A percentile compares a stretch with the other conserved stretches of the same genome.
These are phyloP conservation scores for Fraxinus velutina DNA, from an alignment of 305 asterid genomes.

Conservation along the genomic window DNA sequence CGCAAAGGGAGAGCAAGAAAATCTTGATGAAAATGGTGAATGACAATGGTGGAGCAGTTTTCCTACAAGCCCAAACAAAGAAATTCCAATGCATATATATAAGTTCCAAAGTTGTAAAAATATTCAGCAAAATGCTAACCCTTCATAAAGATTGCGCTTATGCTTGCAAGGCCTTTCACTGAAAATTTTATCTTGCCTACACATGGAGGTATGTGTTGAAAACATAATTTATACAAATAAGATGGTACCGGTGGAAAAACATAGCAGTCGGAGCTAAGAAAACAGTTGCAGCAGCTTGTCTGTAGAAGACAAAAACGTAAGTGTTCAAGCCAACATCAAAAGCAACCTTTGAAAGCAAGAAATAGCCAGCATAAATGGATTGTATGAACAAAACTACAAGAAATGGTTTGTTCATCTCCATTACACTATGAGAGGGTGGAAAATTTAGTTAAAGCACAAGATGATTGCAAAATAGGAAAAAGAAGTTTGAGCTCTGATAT, in stretches of 20 bases:
- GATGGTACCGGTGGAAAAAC: constrained; percentile 53
- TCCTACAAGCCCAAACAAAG: constrained; percentile 41
- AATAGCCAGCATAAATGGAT: constrained; percentile 64
- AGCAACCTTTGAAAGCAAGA: constrained; percentile 79
- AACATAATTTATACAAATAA: background rate
- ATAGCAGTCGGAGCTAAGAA: constrained; percentile 71
- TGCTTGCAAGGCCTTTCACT: background rate
- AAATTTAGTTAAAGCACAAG: background rate
- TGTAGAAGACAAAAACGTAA: constrained; percentile 77
- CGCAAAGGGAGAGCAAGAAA: constrained; percentile 62
- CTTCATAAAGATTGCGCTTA: background rate
- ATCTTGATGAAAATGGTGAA: constrained; percentile 59
- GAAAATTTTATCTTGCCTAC: background rate
- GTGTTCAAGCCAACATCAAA: constrained; percentile 82
- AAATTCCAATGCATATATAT: background rate
- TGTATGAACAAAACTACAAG: constrained; percentile 50
- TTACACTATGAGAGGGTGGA: background rate
- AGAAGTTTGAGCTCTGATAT: background rate
- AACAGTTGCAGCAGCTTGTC: constrained; percentile 80
- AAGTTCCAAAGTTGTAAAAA: background rate
- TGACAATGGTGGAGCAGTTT: constrained; percentile 67
- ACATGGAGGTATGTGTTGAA: background rate
- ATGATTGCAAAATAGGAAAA: background rate
- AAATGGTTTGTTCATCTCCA: constrained; percentile 40
- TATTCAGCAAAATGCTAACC: background rate